phyloP scores from a whole-genome alignment of 2,329 filamentous ascomycete genomes.

The Colletotrichum orbiculare region DNA sequence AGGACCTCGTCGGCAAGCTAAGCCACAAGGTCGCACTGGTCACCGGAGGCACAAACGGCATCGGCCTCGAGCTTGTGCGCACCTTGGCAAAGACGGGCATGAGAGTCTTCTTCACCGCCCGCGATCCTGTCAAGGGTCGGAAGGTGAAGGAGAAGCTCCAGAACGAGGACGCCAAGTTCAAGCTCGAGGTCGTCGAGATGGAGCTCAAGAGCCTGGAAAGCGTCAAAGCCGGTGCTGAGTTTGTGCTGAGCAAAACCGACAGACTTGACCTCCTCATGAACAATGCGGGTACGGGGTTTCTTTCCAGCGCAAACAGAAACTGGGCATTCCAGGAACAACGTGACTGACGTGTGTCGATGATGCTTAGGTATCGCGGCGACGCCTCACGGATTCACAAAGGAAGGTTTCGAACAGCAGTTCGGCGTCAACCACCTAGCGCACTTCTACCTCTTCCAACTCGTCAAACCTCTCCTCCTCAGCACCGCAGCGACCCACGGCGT shows the following conservation, averaged over 20 bases:
- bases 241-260: constrained; percentile 32
- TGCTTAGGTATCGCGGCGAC: constrained; percentile 35
- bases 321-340: too few species aligned
- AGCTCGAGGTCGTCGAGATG: constrained; percentile 49
- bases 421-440: constrained; percentile 64
- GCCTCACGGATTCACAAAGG: constrained; percentile 32
- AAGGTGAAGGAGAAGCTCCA: too few species aligned
- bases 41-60: constrained; percentile 53
- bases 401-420: constrained; percentile 53
- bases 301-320: too few species aligned
- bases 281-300: constrained; percentile 50
- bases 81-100: constrained; percentile 57
- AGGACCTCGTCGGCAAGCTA: constrained; percentile 44
- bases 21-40: constrained; percentile 51
- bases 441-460: constrained; percentile 63
- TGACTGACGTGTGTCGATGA: too few species aligned
- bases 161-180: constrained; percentile 27
- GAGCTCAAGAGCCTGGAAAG: constrained; percentile 45
- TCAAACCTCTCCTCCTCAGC: constrained; percentile 55
- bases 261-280: constrained; percentile 49
- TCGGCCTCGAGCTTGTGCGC: constrained; percentile 55
- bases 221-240: constrained; percentile 41
- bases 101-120: constrained; percentile 54
- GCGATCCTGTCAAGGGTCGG: constrained; percentile 48
- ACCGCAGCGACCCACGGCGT: constrained; percentile 49